Conservation (phyloP, 108 stramenopile species). For the Chaetoceros tenuissimus region DNA sequence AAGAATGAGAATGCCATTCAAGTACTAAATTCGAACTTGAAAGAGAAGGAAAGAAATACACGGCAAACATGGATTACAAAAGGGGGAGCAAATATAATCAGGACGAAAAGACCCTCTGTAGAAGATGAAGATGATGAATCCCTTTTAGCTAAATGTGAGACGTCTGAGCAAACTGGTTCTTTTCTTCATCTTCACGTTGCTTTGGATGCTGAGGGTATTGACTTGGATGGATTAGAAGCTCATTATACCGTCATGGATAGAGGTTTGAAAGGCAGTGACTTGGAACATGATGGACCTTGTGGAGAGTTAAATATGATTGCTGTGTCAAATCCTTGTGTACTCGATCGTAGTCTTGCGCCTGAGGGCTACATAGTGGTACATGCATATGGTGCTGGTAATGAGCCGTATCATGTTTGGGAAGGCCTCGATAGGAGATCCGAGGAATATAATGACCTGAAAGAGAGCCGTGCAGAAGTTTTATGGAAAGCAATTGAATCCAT, state of each 20-base stretch:
- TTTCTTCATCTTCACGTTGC: constrained; percentile 90
- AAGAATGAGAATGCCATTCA: constrained; percentile 37
- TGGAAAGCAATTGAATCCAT: constrained; percentile 87
- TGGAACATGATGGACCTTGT: constrained; percentile 57
- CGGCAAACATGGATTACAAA: constrained; percentile 25
- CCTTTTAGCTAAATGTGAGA: constrained; percentile 44
- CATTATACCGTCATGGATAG: constrained; percentile 92
- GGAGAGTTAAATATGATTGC: constrained; percentile 90
- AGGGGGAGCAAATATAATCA: constrained; percentile 19
- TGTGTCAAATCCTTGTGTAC: constrained; percentile 77
- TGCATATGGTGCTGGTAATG: constrained; percentile 88
- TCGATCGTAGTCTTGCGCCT: constrained; percentile 75
- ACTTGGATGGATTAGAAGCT: constrained; percentile 55
- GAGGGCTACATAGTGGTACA: constrained; percentile 84
- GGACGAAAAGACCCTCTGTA: not conserved
- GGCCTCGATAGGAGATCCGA: constrained; percentile 31
- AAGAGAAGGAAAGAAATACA: constrained; percentile 14
- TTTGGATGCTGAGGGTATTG: constrained; percentile 65
- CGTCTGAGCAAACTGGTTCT: constrained; percentile 75
- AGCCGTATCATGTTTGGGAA: constrained; percentile 84
- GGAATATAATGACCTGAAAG: constrained; percentile 68
- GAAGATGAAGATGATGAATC: constrained; percentile 2
- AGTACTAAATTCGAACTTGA: constrained; percentile 19
- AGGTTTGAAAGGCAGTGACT: constrained; percentile 18
- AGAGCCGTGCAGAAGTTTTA: constrained; percentile 64